A percentile compares a stretch with the other conserved stretches of the same genome.
phyloP scores from a whole-genome alignment of 345 rosid genomes.

The Lepidium didymum region DNA sequence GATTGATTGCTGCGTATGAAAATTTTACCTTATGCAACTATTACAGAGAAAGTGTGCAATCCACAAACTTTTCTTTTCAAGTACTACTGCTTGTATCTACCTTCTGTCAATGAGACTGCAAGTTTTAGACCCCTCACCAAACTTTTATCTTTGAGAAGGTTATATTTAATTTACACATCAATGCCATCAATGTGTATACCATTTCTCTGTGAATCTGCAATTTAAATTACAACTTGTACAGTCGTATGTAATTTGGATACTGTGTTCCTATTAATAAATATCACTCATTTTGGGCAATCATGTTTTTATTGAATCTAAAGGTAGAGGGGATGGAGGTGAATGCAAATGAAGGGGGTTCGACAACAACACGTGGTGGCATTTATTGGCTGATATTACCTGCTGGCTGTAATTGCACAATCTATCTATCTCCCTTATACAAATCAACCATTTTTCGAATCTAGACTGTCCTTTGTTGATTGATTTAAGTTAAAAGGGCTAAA shows the following conservation, averaged over 20 bases:
- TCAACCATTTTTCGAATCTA: background rate
- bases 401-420: conserved; percentile 58
- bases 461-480: background rate
- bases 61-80: background rate
- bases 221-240: background rate
- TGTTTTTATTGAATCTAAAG: conserved; percentile 33
- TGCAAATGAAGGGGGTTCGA: conserved; percentile 93
- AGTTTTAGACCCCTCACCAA: background rate
- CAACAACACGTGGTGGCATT: conserved; percentile 88
- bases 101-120: background rate
- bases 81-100: background rate
- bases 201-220: background rate
- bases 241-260: background rate
- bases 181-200: background rate
- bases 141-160: background rate
- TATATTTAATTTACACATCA: background rate
- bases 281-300: background rate
- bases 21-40: background rate
- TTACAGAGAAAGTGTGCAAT: background rate
- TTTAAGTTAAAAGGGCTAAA: background rate
- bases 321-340: conserved; percentile 94
- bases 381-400: conserved; percentile 96
- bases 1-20: background rate
- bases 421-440: conserved; percentile 5
- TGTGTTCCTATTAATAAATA: background rate